Base-by-base conservation (phyloP, 2,329 filamentous ascomycete genomes). In the Sphaerulina musiva region DNA sequence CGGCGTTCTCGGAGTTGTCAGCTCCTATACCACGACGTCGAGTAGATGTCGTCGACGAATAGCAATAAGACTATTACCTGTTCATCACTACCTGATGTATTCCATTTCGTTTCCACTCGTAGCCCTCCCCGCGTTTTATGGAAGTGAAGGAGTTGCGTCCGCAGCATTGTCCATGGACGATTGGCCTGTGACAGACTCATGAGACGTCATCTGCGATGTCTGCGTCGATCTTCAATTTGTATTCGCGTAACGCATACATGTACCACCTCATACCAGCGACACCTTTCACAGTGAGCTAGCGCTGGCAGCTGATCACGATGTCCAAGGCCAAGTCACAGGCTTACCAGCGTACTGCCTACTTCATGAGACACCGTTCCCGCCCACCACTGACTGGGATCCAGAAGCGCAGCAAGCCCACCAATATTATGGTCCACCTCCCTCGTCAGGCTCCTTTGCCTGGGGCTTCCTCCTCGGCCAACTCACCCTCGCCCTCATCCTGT, bases 381-480 rank as follows among this genome's bases (percentile, higher is more conserved):
- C 12, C 11, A 20, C 14, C 42, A 48, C 26, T 36, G 11, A 48
- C 51, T 54, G 32, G 49, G 14, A 41, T 34, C 9, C 45, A 63
- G 60, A 59, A 54, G 48, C 57, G 42, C 56, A 62, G 36, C 59
- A 62, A 41, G 46, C 46, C 17, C 39, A 51, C 23, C 55, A 59
- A 43, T 56, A 62, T 54, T 55, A 56, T 14, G 43, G 46, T 55
- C 57, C 63, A 57, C 48, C 51, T 29, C 49, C 55, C 23, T 60
- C 56, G 46, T 63, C 59, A 8, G 64, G 62, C 62, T 93, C 89
- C 36, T 97, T 97, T 71, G 95, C 89, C 0, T 89, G 95, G 70
- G 93, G 93, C 29, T 86, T 98, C 63, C 83, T 98, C 46, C 79
- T 97, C 32, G 93, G 93, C 47, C 93, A 98, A 72, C 79, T 98